Percentiles rank a stretch among this genome's conserved stretches.
phyloP scores from a whole-genome alignment of 176 grass and related monocot species.

The Musa acuminata region DNA sequence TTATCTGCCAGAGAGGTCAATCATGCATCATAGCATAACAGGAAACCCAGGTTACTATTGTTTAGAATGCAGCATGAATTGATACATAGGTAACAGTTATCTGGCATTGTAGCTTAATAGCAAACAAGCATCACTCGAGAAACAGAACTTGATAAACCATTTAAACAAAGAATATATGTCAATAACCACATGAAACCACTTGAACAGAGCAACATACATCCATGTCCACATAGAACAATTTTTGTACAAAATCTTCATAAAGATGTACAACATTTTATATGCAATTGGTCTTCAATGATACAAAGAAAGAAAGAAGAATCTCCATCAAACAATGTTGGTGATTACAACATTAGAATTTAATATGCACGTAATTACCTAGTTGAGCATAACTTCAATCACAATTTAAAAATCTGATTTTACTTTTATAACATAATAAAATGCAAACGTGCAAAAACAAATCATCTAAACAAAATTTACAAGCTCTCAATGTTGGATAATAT shows the following conservation, averaged over 20 bases:
- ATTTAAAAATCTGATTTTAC: no score
- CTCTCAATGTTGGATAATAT: no score
- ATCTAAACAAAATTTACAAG: no score
- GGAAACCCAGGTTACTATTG: neutral
- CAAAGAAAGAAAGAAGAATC: neutral
- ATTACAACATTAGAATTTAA: no score
- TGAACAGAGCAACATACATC: neutral
- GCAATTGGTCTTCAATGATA: neutral
- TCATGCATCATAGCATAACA: neutral
- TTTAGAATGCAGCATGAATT: neutral
- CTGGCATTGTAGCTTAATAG: neutral
- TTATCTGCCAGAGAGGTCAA: constrained; percentile 12
- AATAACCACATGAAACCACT: neutral
- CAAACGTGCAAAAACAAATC: no score
- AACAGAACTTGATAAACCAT: neutral
- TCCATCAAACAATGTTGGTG: no score
- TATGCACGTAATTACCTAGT: no score
- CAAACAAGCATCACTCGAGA: neutral
- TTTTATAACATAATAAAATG: no score
- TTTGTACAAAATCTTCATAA: neutral
- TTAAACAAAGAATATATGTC: neutral
- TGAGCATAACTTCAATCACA: no score
- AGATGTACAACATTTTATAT: neutral
- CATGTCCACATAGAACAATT: neutral
- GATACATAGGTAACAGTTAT: neutral